Base-by-base conservation (phyloP, 2,329 filamentous ascomycete genomes). In the Xylogone sp. region DNA sequence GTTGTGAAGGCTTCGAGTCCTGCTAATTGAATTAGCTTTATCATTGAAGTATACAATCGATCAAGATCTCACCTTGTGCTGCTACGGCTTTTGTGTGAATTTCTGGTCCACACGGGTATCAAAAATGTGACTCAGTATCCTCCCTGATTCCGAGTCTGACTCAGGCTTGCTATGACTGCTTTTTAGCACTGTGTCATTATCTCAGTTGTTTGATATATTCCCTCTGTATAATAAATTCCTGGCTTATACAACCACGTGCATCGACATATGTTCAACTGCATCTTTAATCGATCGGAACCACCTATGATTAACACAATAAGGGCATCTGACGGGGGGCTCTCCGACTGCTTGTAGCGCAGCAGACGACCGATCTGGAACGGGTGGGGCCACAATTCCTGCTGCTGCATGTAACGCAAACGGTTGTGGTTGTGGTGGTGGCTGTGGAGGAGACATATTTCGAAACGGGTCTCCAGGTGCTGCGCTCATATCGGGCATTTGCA, bases 231-330 rank as follows among this genome's bases (percentile, higher is more conserved):
- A 27, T 27, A 5, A 27, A 5, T 10, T 6, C 24, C 24, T 39
- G 13, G 5, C 34, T 56, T 45, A 60, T 42, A 65, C 62, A 12
- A 63, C 60, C 51, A 66, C 64, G 54, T 66, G 64, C 64, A 66
- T 65, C 54, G 60, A 63, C 63, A 66, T 65, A 53, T 66, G 64
- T 44, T 66, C 62, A 3, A 66, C 64, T 20, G 64, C 64, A 54
- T 66, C 64, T 50, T 63, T 62, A 20, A 66, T 63, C 49, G 56
- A 64, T 34, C 56, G 58, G 58, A 66, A 59, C 63, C 62, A 65
- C 34, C 64, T 52, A 51, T 59, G 57, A 52, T 66, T 66, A 19
- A 64, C 56, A 53, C 64, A 66, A 52, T 63, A 66, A 16, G 64
- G 64, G 53, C 64, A 66, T 39, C 60, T 59, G 3, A 65, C 58